phyloP scores from a whole-genome alignment of 768 basidiomycete genomes.

The Kondoa malvinella region DNA sequence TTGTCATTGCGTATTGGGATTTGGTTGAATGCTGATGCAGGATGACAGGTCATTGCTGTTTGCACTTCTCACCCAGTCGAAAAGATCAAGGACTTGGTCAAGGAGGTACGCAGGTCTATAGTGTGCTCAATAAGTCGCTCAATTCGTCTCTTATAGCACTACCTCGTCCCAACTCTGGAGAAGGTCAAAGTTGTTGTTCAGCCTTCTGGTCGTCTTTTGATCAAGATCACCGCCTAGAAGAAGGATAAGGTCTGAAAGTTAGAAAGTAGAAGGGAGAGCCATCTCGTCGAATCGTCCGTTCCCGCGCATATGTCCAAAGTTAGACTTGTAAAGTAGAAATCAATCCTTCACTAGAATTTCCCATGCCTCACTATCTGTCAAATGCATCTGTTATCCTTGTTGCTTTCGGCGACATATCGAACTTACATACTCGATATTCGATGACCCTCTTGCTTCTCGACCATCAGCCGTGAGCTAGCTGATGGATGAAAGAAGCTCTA shows the following conservation, averaged over 20 bases:
- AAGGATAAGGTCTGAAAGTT: background rate
- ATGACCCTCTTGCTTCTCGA: no score
- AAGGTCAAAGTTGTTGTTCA: constrained; percentile 12
- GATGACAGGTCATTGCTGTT: constrained; percentile 32
- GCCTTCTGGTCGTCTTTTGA: constrained; percentile 12
- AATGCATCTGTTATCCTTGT: background rate
- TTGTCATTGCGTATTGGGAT: background rate
- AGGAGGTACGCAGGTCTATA: background rate
- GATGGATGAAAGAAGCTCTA: background rate
- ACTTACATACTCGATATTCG: no score
- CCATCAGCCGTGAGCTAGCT: no score
- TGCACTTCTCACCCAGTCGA: constrained; percentile 31
- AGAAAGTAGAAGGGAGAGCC: no score
- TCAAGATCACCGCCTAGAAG: background rate
- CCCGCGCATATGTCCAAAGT: background rate
- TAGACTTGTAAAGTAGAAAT: background rate
- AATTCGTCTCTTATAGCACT: constrained; percentile 6
- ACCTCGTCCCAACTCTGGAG: constrained; percentile 18
- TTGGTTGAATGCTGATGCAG: constrained; percentile 12
- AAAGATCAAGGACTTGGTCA: constrained; percentile 23
- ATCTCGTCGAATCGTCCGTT: background rate
- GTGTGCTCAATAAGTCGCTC: background rate
- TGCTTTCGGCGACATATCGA: no score
- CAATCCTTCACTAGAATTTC: background rate
- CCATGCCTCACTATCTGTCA: background rate